phyloP scores from a whole-genome alignment of 2,329 filamentous ascomycete genomes.

The Colletotrichum kahawae region DNA sequence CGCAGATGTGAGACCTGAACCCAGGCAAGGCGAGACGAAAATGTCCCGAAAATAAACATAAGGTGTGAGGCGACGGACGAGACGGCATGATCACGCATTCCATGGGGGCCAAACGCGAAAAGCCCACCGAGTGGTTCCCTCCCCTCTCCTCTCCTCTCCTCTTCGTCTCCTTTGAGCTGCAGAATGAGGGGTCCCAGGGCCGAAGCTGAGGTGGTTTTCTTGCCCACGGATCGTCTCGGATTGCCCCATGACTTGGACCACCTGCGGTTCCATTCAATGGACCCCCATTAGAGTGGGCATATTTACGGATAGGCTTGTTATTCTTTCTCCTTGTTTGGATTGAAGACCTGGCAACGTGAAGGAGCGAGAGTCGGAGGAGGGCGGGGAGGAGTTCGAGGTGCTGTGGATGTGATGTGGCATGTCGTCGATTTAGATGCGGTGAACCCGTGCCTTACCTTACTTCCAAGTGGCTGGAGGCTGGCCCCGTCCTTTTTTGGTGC shows the following conservation, averaged over 20 bases:
- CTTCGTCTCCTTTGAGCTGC: background rate
- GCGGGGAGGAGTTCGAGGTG: background rate
- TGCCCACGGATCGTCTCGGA: background rate
- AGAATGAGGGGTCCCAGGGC: background rate
- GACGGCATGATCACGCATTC: background rate
- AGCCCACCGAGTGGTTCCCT: background rate
- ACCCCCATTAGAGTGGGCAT: background rate
- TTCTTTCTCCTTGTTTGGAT: background rate
- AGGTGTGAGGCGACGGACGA: background rate
- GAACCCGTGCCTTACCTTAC: background rate
- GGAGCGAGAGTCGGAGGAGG: background rate
- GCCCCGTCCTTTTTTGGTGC: background rate
- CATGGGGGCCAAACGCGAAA: background rate
- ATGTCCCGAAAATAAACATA: background rate
- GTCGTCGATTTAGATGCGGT: constrained; percentile 6
- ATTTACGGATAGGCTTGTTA: background rate
- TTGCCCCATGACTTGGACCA: background rate
- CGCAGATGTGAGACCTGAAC: background rate
- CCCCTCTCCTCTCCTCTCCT: background rate
- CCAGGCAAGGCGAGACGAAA: background rate
- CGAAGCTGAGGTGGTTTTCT: background rate
- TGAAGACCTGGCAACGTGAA: background rate
- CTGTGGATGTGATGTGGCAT: background rate
- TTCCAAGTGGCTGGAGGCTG: background rate
- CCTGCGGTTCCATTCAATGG: background rate